Conservation (phyloP, 2,329 filamentous ascomycete species). For the Raffaelea arxii region DNA sequence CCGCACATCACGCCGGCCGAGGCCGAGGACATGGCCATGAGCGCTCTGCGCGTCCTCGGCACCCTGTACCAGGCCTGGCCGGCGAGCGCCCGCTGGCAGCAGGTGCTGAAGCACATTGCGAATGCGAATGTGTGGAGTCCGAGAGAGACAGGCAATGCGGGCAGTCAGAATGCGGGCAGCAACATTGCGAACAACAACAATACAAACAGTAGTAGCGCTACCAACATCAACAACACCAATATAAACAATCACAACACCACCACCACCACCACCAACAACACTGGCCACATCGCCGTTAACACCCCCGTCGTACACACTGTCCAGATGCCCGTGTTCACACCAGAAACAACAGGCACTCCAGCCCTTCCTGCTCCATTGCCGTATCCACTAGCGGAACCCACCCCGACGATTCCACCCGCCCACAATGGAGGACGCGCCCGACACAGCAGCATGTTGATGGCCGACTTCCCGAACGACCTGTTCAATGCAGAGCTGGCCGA, state of each 20-base stretch:
- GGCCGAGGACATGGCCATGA: constrained; percentile 11
- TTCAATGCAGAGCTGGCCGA: constrained; percentile 15
- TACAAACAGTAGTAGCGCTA: too few relatives aligned
- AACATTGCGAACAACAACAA: neutral
- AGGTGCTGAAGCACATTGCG: constrained; percentile 13
- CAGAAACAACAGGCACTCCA: too few relatives aligned
- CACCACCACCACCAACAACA: neutral
- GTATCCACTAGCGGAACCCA: too few relatives aligned
- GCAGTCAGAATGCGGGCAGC: neutral
- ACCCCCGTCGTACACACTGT: too few relatives aligned
- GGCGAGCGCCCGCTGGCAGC: constrained; percentile 14
- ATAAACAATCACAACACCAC: neutral
- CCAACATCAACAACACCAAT: too few relatives aligned
- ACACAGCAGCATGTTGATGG: constrained; percentile 2
- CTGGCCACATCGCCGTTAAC: too few relatives aligned
- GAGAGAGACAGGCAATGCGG: neutral
- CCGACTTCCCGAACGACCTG: constrained; percentile 12
- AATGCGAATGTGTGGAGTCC: constrained; percentile 5
- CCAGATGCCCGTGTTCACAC: too few relatives aligned
- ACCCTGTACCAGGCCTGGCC: constrained; percentile 15
- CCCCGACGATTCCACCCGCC: constrained; percentile 5
- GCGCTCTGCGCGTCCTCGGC: constrained; percentile 12
- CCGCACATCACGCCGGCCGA: constrained; percentile 7
- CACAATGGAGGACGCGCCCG: neutral
- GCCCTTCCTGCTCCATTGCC: too few relatives aligned